phyloP scores from a whole-genome alignment of 2,329 filamentous ascomycete species.

The Torrubiella hemipterigena region DNA sequence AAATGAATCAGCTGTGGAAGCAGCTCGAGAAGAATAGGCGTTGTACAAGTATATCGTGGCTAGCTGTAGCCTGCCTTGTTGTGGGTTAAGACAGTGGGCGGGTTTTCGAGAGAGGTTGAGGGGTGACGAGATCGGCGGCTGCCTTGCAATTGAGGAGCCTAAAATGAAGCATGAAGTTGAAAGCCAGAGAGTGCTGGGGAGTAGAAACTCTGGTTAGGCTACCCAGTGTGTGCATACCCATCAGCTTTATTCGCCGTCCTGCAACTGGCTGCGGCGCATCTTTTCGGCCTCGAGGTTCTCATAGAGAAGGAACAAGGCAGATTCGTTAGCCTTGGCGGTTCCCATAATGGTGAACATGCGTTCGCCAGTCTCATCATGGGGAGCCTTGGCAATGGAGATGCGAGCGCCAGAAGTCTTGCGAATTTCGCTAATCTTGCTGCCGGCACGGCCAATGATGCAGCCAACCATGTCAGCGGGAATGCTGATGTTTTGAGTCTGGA shows the following conservation, averaged over 20 bases:
- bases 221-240: too few relatives aligned
- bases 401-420: constrained; percentile 91
- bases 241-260: constrained; percentile 37
- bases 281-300: constrained; percentile 99
- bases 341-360: constrained; percentile 99
- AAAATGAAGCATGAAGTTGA: too few relatives aligned
- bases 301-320: constrained; percentile 88
- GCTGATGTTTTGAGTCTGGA: constrained; percentile 98
- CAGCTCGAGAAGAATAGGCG: constrained; percentile 3
- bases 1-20: background rate
- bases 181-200: too few relatives aligned
- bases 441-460: constrained; percentile 92
- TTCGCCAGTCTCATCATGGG: constrained; percentile 94
- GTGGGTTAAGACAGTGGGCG: too few relatives aligned
- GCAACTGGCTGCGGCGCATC: constrained; percentile 84
- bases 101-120: too few relatives aligned
- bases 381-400: constrained; percentile 95
- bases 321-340: constrained; percentile 85
- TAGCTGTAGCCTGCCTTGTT: too few relatives aligned
- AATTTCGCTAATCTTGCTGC: constrained; percentile 98
- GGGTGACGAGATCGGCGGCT: too few relatives aligned
- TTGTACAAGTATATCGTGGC: too few relatives aligned
- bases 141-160: too few relatives aligned
- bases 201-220: too few relatives aligned
- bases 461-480: constrained; percentile 99